Conservation (phyloP, 2,329 filamentous ascomycete genomes). For the Alternaria burnsii region DNA sequence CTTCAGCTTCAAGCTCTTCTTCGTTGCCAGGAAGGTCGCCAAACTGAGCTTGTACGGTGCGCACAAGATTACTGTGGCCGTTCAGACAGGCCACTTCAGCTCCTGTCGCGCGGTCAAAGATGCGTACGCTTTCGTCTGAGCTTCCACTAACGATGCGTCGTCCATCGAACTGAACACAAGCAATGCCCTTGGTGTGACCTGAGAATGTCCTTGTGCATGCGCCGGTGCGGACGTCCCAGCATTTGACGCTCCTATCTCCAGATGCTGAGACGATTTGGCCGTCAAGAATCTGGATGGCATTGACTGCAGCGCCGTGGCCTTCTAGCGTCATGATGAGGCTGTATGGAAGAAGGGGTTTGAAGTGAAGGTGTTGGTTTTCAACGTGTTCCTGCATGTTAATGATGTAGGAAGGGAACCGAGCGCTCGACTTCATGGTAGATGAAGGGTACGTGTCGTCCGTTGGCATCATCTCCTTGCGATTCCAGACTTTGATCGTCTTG, state of each 20-base stretch:
- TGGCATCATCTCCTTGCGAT: conserved; percentile 64
- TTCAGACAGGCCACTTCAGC: conserved; percentile 88
- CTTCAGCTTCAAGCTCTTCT: conserved; percentile 76
- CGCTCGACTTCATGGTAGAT: conserved; percentile 53
- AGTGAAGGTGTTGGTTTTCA: conserved; percentile 49
- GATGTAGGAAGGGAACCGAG: conserved; percentile 63
- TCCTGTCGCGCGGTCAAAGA: conserved; percentile 86
- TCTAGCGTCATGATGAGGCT: conserved; percentile 80
- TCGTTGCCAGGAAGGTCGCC: conserved; percentile 84
- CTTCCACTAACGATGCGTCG: conserved; percentile 93
- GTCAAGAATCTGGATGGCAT: conserved; percentile 89
- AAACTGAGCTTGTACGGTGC: conserved; percentile 94
- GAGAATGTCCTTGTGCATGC: conserved; percentile 78
- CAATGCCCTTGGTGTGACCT: conserved; percentile 93
- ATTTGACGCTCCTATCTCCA: conserved; percentile 90
- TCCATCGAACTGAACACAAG: conserved; percentile 96
- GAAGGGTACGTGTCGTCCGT: conserved; percentile 52
- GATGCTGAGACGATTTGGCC: conserved; percentile 93
- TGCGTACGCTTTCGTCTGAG: conserved; percentile 94
- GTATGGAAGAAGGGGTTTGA: conserved; percentile 72
- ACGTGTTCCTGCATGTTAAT: conserved; percentile 58
- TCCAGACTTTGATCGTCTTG: conserved; percentile 96
- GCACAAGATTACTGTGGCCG: conserved; percentile 83
- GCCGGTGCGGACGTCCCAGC: conserved; percentile 90
- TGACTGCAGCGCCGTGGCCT: conserved; percentile 91